Conservation (phyloP, 129 eudicot genomes). For the Ambrosia trifida region DNA sequence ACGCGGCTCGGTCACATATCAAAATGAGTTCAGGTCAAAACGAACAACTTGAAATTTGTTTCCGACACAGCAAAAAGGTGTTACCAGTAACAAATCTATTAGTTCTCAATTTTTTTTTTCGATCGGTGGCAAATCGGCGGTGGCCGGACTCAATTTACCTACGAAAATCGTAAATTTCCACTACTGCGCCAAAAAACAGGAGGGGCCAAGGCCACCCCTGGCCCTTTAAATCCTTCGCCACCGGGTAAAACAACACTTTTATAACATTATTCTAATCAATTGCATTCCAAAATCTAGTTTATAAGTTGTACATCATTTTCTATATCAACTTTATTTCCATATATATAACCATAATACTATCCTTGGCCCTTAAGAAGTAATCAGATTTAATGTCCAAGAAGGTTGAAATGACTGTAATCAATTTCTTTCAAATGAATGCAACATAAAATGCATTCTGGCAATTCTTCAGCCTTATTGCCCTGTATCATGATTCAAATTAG, state of each 20-base stretch:
- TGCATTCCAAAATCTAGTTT: constrained; percentile 28
- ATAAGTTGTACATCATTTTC: constrained; percentile 33
- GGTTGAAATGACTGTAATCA: constrained; percentile 60
- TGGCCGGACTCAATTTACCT: no score
- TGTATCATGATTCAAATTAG: constrained; percentile 32
- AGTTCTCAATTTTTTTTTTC: no score
- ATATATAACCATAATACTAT: constrained; percentile 4
- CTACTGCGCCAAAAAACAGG: no score
- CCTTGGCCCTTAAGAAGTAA: constrained; percentile 9
- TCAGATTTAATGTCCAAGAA: constrained; percentile 46
- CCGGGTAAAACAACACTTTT: background rate
- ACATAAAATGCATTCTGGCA: constrained; percentile 82
- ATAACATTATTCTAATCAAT: constrained; percentile 23
- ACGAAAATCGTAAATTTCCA: no score
- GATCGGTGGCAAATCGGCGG: no score
- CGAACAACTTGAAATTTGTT: no score
- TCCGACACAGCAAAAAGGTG: no score
- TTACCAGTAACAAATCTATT: no score
- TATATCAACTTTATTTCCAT: constrained; percentile 29
- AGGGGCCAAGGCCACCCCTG: no score
- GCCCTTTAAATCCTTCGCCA: no score
- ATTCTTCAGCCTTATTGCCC: constrained; percentile 89
- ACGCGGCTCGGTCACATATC: no score
- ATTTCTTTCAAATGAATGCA: constrained; percentile 81
- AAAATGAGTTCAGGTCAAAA: no score